Conservation (phyloP, 768 basidiomycete species). For the Boletales sp. region DNA sequence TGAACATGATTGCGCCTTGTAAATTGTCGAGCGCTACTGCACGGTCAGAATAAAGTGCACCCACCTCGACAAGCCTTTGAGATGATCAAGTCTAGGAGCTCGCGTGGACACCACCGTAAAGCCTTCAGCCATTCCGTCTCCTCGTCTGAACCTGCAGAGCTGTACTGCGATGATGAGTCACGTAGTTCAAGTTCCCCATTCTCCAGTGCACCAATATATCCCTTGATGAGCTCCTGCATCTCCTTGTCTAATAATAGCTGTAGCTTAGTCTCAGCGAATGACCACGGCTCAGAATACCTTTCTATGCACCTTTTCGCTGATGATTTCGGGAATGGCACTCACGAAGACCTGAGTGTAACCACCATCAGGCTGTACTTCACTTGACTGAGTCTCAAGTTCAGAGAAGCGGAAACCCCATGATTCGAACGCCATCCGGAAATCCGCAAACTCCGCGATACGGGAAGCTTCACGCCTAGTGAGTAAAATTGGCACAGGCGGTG, state of each 20-base stretch:
- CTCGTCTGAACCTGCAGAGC: constrained; percentile 8
- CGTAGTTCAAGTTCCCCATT: constrained; percentile 34
- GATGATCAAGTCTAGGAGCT: constrained; percentile 80
- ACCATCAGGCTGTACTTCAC: constrained; percentile 19
- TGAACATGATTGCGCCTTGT: constrained; percentile 96
- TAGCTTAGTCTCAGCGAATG: constrained; percentile 10
- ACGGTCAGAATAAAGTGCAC: constrained; percentile 16
- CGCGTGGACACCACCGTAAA: constrained; percentile 78
- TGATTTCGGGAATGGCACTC: constrained; percentile 59
- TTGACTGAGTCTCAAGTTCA: constrained; percentile 28
- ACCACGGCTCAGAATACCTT: not conserved
- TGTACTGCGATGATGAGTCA: constrained; percentile 14
- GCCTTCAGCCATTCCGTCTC: constrained; percentile 59
- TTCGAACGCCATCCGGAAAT: constrained; percentile 46
- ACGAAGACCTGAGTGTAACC: constrained; percentile 67
- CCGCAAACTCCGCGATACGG: constrained; percentile 40
- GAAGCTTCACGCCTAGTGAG: constrained; percentile 63
- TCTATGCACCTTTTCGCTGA: constrained; percentile 59
- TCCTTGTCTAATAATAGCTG: constrained; percentile 68
- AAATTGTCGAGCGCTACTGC: constrained; percentile 2
- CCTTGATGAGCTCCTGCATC: constrained; percentile 71
- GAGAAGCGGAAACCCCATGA: constrained; percentile 70
- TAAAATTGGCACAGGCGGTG: constrained; percentile 56
- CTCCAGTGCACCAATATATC: constrained; percentile 62
- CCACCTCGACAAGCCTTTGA: constrained; percentile 94